Base-by-base conservation (phyloP, 1,284 basidiomycete species). In the Tremellales sp. region DNA sequence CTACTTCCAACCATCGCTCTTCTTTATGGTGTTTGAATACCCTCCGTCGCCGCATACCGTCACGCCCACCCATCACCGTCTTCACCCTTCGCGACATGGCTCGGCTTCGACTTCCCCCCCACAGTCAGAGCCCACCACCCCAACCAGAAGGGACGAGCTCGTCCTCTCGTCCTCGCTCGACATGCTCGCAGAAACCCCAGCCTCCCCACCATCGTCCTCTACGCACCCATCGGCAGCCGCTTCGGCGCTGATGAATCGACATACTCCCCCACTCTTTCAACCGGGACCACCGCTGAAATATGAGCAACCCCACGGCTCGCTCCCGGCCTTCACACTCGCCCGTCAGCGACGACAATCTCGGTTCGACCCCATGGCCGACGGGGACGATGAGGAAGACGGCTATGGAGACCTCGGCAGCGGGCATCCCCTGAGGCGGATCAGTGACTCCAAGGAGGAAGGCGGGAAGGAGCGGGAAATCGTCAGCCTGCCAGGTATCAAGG, bases 281-380 rank as follows among this genome's bases (percentile, higher is more conserved):
- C 27, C 37, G n/a, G n/a, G n/a, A n/a, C n/a, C n/a, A n/a, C n/a
- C n/a, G n/a, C n/a, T n/a, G n/a, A n/a, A n/a, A n/a, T n/a, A n/a
- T n/a, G n/a, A n/a, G n/a, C n/a, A n/a, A n/a, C n/a, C n/a, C n/a
- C n/a, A n/a, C n/a, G n/a, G n/a, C n/a, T n/a, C 37, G 37, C 24
- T 25, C 6, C 19, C 27, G 22, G 24, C 18, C 9, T 25, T 25
- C 14, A 8, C 24, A 9, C n/a, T 38, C 9, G 5, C 33, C 34
- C 26, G 8, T 25, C 22, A 36, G 40, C 38, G 44, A 25, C 44
- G 65, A 19, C 51, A 53, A 36, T 63, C 60, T 5, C 52, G 67
- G 19, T 65, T 66, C 39, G 68, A 71, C 45, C 68, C 68, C 0
- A 66, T 71, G 62, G 52, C 40, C 21, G 29, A 50, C 28, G 59